Conservation (phyloP, 1,284 basidiomycete species). For the Trichosporon inkin region DNA sequence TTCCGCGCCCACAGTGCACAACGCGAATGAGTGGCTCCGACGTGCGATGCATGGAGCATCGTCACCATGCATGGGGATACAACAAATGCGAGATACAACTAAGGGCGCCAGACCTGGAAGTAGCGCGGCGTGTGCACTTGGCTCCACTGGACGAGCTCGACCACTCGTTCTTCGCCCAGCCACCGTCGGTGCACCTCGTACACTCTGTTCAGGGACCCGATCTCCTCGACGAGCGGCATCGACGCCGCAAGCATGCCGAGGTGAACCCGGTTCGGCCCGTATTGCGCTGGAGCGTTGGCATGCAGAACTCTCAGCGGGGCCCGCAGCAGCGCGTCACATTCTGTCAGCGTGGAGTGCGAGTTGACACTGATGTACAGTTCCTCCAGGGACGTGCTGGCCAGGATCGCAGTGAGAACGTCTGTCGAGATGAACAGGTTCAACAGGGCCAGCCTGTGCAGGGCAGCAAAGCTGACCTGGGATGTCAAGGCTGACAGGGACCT, state of each 20-base stretch:
- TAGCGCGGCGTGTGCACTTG: slow-evolving; percentile 39
- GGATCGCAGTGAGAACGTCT: slow-evolving; percentile 19
- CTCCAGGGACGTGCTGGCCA: slow-evolving; percentile 25
- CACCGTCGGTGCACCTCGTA: slow-evolving; percentile 39
- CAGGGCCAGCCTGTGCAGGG: slow-evolving; percentile 31
- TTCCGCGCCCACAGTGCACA: too few species aligned
- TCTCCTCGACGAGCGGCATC: slow-evolving; percentile 34
- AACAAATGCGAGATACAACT: slow-evolving; percentile 1
- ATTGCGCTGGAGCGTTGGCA: slow-evolving; percentile 34
- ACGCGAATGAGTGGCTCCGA: too few species aligned
- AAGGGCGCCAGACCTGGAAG: slow-evolving; percentile 48
- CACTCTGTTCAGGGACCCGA: slow-evolving; percentile 44
- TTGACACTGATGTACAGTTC: slow-evolving; percentile 38
- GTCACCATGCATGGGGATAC: not conserved
- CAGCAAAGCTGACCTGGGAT: slow-evolving; percentile 23
- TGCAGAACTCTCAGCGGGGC: slow-evolving; percentile 33
- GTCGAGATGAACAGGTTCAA: slow-evolving; percentile 33
- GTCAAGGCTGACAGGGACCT: slow-evolving; percentile 19
- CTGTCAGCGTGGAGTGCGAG: slow-evolving; percentile 16
- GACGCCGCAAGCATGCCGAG: slow-evolving; percentile 28
- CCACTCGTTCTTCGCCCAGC: slow-evolving; percentile 28
- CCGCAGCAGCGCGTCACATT: slow-evolving; percentile 15
- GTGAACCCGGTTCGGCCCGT: slow-evolving; percentile 28
- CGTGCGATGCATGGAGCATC: not conserved
- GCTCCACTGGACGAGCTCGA: slow-evolving; percentile 38